Evolutionary conservation across 2,329 filamentous ascomycete genomes (phyloP).

Genomic region (Hirsutella rhossiliensis): DNA sequence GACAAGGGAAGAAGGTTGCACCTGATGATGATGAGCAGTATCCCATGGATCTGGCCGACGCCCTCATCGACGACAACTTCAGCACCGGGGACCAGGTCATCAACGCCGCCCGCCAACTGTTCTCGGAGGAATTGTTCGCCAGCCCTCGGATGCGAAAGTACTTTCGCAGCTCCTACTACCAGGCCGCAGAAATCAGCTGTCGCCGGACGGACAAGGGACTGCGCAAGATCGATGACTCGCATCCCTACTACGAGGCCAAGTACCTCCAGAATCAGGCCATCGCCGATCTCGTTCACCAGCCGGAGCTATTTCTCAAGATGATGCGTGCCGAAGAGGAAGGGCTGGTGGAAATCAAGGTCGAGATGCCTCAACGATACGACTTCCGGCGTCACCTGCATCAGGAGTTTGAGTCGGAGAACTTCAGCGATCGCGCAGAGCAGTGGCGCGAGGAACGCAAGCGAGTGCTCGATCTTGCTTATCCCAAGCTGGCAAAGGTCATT

Average conservation of each 20-base stretch:
- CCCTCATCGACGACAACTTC: conserved; percentile 60
- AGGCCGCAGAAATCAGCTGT: conserved; percentile 74
- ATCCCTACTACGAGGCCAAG: conserved; percentile 96
- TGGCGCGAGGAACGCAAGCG: conserved; percentile 87
- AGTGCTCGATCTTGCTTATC: conserved; percentile 68
- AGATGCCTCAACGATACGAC: conserved; percentile 61
- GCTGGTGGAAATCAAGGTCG: conserved; percentile 72
- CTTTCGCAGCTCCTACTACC: conserved; percentile 73
- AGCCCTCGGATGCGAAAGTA: conserved; percentile 85
- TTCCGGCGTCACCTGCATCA: conserved; percentile 68
- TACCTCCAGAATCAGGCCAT: conserved; percentile 88
- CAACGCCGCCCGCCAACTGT: conserved; percentile 72
- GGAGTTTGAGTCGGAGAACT: conserved; percentile 89
- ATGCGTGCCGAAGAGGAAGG: conserved; percentile 93
- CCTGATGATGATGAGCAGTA: conserved; percentile 73
- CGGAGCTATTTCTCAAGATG: conserved; percentile 93
- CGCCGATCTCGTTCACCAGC: conserved; percentile 64
- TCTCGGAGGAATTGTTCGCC: conserved; percentile 77
- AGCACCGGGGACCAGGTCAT: conserved; percentile 65
- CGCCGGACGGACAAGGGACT: conserved; percentile 87
- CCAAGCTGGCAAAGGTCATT: conserved; percentile 73
- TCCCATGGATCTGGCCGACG: conserved; percentile 80
- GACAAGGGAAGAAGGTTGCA: conserved; percentile 64
- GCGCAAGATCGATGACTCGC: conserved; percentile 84
- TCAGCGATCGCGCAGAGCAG: conserved; percentile 84